Conservation (phyloP, 2,329 filamentous ascomycete genomes). For the Cercospora beticola region DNA sequence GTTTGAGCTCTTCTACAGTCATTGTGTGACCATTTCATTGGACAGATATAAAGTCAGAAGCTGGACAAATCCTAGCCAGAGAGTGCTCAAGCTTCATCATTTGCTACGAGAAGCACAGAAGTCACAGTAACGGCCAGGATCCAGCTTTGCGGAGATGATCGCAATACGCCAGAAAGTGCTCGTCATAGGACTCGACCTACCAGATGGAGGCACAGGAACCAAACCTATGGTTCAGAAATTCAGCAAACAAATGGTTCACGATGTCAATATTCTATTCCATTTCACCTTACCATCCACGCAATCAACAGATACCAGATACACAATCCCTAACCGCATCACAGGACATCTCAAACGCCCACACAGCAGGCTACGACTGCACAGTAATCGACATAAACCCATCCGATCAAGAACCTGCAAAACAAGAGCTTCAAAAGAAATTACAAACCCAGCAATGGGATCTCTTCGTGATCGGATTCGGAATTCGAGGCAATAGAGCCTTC, state of each 20-base stretch:
- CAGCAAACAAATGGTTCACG: slow-evolving; percentile 1
- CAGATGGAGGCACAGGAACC: not conserved
- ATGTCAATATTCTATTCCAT: not conserved
- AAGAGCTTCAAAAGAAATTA: slow-evolving; percentile 6
- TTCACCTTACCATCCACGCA: not conserved
- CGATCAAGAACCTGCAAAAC: not conserved
- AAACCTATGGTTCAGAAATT: not conserved
- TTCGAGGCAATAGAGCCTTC: slow-evolving; percentile 20
- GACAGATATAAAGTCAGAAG: not conserved
- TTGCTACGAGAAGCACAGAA: no score
- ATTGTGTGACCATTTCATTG: not conserved
- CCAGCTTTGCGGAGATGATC: not conserved
- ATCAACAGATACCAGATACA: not conserved
- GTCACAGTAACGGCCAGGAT: not conserved
- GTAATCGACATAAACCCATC: slow-evolving; percentile 16
- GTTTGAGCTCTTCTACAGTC: not conserved
- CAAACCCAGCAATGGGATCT: slow-evolving; percentile 13
- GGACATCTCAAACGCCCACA: slow-evolving; percentile 2
- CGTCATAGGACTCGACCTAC: not conserved
- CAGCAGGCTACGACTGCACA: slow-evolving; percentile 21
- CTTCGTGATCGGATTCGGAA: slow-evolving; percentile 20
- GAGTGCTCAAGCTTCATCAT: not conserved
- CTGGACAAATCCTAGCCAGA: not conserved
- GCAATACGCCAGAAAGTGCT: not conserved
- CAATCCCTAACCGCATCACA: not conserved